These are phyloP conservation scores for Aegilops tauschii DNA, from an alignment of 176 grass and related monocot genomes.

Conservation along the genomic window DNA sequence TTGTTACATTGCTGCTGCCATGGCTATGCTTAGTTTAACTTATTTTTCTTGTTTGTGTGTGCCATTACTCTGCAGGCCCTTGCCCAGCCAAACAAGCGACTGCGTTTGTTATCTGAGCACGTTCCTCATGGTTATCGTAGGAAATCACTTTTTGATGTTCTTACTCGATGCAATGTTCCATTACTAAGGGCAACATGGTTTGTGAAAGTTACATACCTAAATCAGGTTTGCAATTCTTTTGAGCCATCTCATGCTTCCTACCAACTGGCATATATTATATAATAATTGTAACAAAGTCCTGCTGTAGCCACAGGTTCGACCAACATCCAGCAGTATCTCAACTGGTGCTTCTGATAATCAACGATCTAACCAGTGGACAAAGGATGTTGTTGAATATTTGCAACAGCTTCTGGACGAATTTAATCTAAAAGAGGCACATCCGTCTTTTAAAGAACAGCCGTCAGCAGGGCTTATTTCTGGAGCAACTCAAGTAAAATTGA, in stretches of 20 bases:
- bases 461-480: constrained; percentile 56
- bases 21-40: background rate
- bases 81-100: constrained; percentile 71
- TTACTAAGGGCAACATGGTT: constrained; percentile 98
- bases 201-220: constrained; percentile 99
- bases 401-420: constrained; percentile 93
- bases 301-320: constrained; percentile 69
- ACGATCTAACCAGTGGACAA: constrained; percentile 88
- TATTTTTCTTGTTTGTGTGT: constrained; percentile 26
- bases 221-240: constrained; percentile 69
- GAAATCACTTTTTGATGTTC: constrained; percentile 94
- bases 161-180: constrained; percentile 83
- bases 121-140: constrained; percentile 98
- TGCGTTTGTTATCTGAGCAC: constrained; percentile 75
- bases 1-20: constrained; percentile 4
- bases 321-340: constrained; percentile 52
- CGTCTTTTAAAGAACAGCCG: constrained; percentile 64
- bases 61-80: constrained; percentile 54
- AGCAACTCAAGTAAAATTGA: constrained; percentile 51
- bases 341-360: constrained; percentile 68
- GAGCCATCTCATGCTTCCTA: constrained; percentile 24
- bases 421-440: constrained; percentile 68
- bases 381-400: constrained; percentile 89
- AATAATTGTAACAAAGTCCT: constrained; percentile 21
- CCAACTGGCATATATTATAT: background rate